Base-by-base conservation (phyloP, 345 rosid species). In the Isatis tinctoria region DNA sequence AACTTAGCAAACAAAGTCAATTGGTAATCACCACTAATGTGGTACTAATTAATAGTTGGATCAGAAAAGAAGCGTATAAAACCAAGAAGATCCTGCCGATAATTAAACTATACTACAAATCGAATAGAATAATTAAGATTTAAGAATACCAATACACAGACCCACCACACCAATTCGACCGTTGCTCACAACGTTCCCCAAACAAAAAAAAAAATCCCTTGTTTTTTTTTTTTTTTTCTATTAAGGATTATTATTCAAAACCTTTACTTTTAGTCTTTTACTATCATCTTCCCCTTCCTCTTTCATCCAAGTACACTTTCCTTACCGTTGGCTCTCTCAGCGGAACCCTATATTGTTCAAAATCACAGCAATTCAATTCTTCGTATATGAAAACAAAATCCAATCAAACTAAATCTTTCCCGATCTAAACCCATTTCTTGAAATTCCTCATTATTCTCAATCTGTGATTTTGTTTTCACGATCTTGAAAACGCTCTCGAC, bases 141-240 rank as follows among this genome's bases (percentile, higher is more conserved):
- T 18, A 53, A 22, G 36, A 36, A 71, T 8, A 72, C 62, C 62
- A 48, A 51, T 37, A 43, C 44, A 72, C 1, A 44, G 69, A 69
- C 74, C 70, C 51, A 69, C 59, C 79, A 33, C 53, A 27, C 69
- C 54, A 76, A 63, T 63, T 63, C 75, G 80, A 76, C 80, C 80
- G 80, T 76, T 76, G 71, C 66, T 20, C 70, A 26, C 54, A 76
- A 70, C 71, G 71, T 63, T 69, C 75, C 65, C 2, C n/a, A 33
- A 52, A 7, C 0, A 48, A 35, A 11, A 10, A 51, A 24, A 44
- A 69, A 5, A 32, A 2, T 28, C 48, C 40, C 57, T n/a, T 54
- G 24, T 26, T 35, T 45, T 43, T 53, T 24, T 0, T 33, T 22
- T 1, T 28, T 49, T 74, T 36, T 27, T 65, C n/a, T 4, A 22